Evolutionary conservation across 2,329 filamentous ascomycete genomes (phyloP), one percentile per base, ranked within the genome.

Genomic region (Botrytis galanthina): DNA sequence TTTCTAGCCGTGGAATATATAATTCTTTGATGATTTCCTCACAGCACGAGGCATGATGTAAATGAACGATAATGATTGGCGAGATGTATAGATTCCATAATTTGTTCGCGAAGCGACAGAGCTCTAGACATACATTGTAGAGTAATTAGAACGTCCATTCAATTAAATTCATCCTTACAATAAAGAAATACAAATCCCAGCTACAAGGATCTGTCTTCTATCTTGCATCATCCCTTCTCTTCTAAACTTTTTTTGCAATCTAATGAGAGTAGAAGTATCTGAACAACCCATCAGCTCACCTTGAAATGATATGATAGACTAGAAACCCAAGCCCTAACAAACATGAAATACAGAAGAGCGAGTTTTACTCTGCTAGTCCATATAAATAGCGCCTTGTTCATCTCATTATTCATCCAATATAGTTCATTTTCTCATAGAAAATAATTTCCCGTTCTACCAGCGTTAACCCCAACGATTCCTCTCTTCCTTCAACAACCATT

Each of bases 1-100:
- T 18, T 57, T 18, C 14, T 3, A 54, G n/a, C n/a, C 26, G 5
- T 7, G n/a, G 2, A 7, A 51, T 3, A 51, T 7, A n/a, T 9
- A 6, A n/a, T 14, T 7, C 5, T 1, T 6, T n/a, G 5, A 6
- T 14, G 5, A n/a, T 3, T 16, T 8, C 0, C 10, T 51, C 26
- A 6, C 26, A 16, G 26, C 48, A 7, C 26, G 5, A 54, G 12
- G 1, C 12, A 3, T n/a, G 10, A n/a, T n/a, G 48, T 51, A 51
- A 14, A n/a, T 6, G 26, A 2, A 51, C 1, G 10, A 26, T 51
- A 6, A 14, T 51, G 9, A 26, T 48, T 48, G 20, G 8, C 26
- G 26, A 54, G 51, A 29, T 29, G n/a, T 3, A n/a, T 7, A 18
- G 3, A 46, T 7, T 22, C 20, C 5, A 44, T 44, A 18, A 7